These are phyloP conservation scores for Physaria fendleri DNA, from an alignment of 345 rosid species.

Conservation along the genomic window DNA sequence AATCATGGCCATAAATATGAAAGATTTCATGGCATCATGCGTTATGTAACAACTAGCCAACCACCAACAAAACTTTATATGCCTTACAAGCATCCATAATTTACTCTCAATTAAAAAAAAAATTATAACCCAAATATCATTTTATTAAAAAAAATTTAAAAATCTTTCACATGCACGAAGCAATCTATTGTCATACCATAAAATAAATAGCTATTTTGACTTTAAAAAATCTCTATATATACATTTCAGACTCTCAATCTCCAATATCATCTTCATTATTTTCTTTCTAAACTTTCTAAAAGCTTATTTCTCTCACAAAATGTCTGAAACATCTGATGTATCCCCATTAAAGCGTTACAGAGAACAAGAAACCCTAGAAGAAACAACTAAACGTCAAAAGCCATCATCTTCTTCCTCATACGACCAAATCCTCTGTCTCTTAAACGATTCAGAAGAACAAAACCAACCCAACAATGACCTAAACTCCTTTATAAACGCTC, in stretches of 20 bases:
- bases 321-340: constrained; percentile 39
- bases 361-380: constrained; percentile 41
- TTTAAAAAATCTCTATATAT: constrained; percentile 48
- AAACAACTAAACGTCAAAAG: constrained; percentile 41
- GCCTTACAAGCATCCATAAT: constrained; percentile 4
- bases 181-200: constrained; percentile 7
- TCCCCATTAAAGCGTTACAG: constrained; percentile 45
- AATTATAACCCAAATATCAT: no score
- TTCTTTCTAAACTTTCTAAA: constrained; percentile 9
- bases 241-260: constrained; percentile 30
- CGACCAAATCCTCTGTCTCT: constrained; percentile 49
- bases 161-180: constrained; percentile 21
- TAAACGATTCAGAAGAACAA: constrained; percentile 55
- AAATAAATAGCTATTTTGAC: constrained; percentile 35
- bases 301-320: neutral
- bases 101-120: neutral
- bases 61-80: constrained; percentile 11
- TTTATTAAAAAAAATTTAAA: no score
- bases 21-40: neutral
- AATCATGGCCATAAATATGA: neutral
- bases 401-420: constrained; percentile 24
- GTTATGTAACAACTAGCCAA: constrained; percentile 2
- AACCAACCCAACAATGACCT: constrained; percentile 47
- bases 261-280: constrained; percentile 28
- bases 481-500: constrained; percentile 45